Base-by-base conservation (phyloP, 1,284 basidiomycete species). In the Cerioporus squamosus region DNA sequence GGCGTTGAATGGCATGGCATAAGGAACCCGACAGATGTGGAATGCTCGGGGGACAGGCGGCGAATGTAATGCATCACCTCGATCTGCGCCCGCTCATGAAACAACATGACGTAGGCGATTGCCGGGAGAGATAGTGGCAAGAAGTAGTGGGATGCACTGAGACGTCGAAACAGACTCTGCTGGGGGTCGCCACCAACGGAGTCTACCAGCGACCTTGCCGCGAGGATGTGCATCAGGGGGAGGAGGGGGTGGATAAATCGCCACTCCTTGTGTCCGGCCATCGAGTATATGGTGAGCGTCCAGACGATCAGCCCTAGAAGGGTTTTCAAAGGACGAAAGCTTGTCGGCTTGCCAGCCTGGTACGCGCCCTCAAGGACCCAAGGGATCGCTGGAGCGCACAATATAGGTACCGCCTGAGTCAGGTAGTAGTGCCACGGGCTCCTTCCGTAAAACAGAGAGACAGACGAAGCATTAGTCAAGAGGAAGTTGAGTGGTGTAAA, bases 1-100 rank as follows among this genome's bases (percentile, higher is more conserved):
- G 97, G 97, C 0, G 92, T 95, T n/a, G 95, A 97, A 76, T 99
- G 97, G 66, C 97, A 99, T 3, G 97, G 97, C 93, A 95, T 97
- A 18, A 98, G 76, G 61, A 94, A 89, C 1, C 92, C 95, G 15
- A 97, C 75, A 8, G 86, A 86, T 6, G 74, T 76, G 20, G 87
- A 70, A n/a, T 83, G 77, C 18, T 76, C 65, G 20, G 73, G 57
- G 1, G 85, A 81, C 26, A 88, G 75, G 23, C 73, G 69, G 38
- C 84, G 81, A 51, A 93, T 74, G 68, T 85, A 88, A 6, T 82
- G 75, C 69, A 92, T 81, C 18, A 94, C 91, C 43, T 78, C 77
- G 51, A 95, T 84, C 61, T 96, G 95, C 7, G 86, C 93, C 42
- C 82, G 81, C 53, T 87, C 88, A 70, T 97, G 95, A 63, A 88